Base-by-base conservation (phyloP, 352 stramenopile species). In the Globisporangium lucens region DNA sequence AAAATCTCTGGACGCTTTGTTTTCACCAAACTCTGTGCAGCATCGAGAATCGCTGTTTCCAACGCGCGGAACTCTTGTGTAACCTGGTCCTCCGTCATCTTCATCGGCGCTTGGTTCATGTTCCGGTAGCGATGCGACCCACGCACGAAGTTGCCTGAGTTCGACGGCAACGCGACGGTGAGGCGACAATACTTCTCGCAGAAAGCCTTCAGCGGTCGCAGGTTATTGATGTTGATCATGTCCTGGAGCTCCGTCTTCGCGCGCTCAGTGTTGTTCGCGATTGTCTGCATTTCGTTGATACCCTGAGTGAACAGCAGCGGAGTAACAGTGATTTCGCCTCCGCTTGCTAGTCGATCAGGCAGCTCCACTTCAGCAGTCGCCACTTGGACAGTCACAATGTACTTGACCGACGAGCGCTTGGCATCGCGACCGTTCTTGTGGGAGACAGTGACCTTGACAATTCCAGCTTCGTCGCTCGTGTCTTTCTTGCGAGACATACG, bases 271-370 rank as follows among this genome's bases (percentile, higher is more conserved):
- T 95, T 90, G 75, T 98, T 98, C 2, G 91, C 91, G 55, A 98
- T 91, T 15, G 92, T 98, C 78, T 98, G 92, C 89, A 96, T 97
- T 74, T 98, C 94, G 71, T 98, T 98, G 72, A 98, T 98, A 38
- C 94, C 93, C 61, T 98, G 89, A 6, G 89, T 95, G 65, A 96
- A 94, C n/a, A 96, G 64, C 24, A 94, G 61, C 1, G 88, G 86
- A n/a, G 83, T 94, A 47, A 96, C 85, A 15, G 83, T 73, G 68
- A 96, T 93, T 72, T 94, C 83, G 4, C 88, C 88, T 46, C 86
- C 85, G 3, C 65, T 65, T 20, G 85, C 82, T 6, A 96, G 67
- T 30, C 85, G 80, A 35, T 93, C 80, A 3, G 88, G 88, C 20
- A 96, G 56, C 59, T 94, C 85, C 4, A 94, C 83, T 33, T 94